Percentiles rank a stretch among this genome's conserved stretches.
Evolutionary conservation across 2,329 filamentous ascomycete genomes (phyloP).

Genomic region (Aspergillus floridensis): DNA sequence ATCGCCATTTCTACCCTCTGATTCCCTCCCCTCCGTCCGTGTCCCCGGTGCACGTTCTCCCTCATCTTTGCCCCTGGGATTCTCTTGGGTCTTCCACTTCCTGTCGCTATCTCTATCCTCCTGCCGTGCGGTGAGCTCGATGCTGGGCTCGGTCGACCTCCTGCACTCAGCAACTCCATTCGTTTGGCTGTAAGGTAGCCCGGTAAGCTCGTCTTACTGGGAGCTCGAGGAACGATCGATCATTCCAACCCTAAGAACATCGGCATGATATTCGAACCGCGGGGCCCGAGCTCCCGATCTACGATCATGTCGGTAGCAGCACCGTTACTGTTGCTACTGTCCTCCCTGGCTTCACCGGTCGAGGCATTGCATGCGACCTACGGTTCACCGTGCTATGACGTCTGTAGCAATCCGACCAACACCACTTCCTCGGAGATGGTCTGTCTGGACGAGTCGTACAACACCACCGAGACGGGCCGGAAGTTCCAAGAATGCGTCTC

Average conservation of each 20-base stretch:
- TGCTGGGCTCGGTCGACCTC: conserved; percentile 3
- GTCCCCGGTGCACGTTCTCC: not conserved
- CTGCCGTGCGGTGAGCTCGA: not conserved
- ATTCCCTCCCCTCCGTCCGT: not conserved
- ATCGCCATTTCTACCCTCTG: conserved; percentile 5
- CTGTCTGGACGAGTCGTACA: conserved; percentile 41
- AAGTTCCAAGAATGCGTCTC: conserved; percentile 42
- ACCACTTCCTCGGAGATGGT: conserved; percentile 43
- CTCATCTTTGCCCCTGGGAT: not conserved
- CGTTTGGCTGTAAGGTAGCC: not conserved
- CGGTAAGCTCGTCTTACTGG: not conserved
- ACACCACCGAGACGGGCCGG: conserved; percentile 31
- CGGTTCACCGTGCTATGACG: conserved; percentile 40
- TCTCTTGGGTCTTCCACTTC: not conserved
- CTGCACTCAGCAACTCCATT: not conserved
- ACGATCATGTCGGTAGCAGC: conserved; percentile 15
- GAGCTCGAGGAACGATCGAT: not conserved
- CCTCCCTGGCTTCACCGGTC: conserved; percentile 22
- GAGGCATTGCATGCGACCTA: conserved; percentile 31
- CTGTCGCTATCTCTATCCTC: not conserved
- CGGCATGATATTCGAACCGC: conserved; percentile 21
- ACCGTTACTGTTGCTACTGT: conserved; percentile 14
- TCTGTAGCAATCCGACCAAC: conserved; percentile 34
- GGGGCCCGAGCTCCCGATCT: conserved; percentile 12
- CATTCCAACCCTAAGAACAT: not conserved